These are phyloP conservation scores for Solanum medicagineum DNA, from an alignment of 257 asterid genomes.

Conservation along the genomic window DNA sequence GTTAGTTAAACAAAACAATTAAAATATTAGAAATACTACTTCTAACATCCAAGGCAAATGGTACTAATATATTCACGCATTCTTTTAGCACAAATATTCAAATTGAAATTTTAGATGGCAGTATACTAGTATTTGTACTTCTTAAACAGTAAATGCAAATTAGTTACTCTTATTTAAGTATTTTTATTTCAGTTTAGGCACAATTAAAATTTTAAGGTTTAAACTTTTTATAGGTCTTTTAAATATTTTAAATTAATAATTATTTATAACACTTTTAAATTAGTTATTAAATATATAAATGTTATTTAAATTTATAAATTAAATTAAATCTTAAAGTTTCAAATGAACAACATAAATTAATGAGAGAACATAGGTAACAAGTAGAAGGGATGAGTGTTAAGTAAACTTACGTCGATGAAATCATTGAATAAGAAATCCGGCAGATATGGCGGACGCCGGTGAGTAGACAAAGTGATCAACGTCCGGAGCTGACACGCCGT, in stretches of 20 bases:
- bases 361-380: not conserved
- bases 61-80: not conserved
- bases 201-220: too few species aligned
- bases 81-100: not conserved
- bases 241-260: too few species aligned
- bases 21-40: not conserved
- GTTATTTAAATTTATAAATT: too few species aligned
- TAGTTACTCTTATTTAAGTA: not conserved
- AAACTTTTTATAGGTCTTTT: too few species aligned
- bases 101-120: not conserved
- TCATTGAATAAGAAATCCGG: constrained; percentile 63
- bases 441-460: constrained; percentile 19
- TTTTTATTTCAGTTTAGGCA: too few species aligned
- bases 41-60: not conserved
- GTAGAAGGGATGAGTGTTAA: not conserved
- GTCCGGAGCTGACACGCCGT: constrained; percentile 25
- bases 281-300: too few species aligned
- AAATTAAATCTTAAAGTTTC: too few species aligned
- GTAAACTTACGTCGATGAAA: constrained; percentile 24
- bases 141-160: not conserved
- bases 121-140: not conserved
- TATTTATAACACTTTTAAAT: too few species aligned
- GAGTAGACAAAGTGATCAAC: constrained; percentile 19
- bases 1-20: not conserved
- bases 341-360: too few species aligned